These are phyloP conservation scores for Diplocarpon rosae DNA, from an alignment of 2,329 filamentous ascomycete genomes.

Conservation along the genomic window DNA sequence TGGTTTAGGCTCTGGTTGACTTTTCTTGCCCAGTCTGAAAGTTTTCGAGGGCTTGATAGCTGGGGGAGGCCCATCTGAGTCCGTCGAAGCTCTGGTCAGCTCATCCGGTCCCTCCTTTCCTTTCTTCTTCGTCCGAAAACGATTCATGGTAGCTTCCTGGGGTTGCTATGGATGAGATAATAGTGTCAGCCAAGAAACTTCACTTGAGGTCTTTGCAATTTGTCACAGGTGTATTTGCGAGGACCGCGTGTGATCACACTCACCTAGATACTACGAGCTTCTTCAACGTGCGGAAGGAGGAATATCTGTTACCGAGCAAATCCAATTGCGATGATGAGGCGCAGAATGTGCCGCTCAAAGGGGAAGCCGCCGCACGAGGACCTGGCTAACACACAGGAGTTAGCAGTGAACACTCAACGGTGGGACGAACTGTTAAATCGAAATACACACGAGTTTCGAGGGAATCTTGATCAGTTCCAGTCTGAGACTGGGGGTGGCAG, in stretches of 20 bases:
- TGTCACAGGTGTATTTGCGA: constrained; percentile 9
- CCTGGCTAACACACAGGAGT: no score
- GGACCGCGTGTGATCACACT: constrained; percentile 17
- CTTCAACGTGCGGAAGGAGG: constrained; percentile 8
- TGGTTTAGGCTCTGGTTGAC: constrained; percentile 41
- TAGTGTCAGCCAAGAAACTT: background rate
- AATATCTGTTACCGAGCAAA: constrained; percentile 1
- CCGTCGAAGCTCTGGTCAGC: constrained; percentile 39
- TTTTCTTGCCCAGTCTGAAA: constrained; percentile 45
- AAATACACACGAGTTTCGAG: no score
- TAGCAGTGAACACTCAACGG: no score
- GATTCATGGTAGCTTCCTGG: constrained; percentile 49
- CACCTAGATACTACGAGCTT: constrained; percentile 11
- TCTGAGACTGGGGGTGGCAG: constrained; percentile 5
- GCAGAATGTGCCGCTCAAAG: no score
- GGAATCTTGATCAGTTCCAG: constrained; percentile 2
- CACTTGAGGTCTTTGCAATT: background rate
- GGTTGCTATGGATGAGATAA: constrained; percentile 4
- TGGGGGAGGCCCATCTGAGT: constrained; percentile 36
- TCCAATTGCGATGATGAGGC: background rate
- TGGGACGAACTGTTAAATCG: no score
- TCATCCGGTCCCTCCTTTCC: constrained; percentile 42
- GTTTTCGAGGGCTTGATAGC: constrained; percentile 35
- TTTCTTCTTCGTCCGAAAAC: constrained; percentile 66
- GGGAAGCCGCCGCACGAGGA: no score